phyloP scores from a whole-genome alignment of 257 asterid genomes.

The Solanum chilense region DNA sequence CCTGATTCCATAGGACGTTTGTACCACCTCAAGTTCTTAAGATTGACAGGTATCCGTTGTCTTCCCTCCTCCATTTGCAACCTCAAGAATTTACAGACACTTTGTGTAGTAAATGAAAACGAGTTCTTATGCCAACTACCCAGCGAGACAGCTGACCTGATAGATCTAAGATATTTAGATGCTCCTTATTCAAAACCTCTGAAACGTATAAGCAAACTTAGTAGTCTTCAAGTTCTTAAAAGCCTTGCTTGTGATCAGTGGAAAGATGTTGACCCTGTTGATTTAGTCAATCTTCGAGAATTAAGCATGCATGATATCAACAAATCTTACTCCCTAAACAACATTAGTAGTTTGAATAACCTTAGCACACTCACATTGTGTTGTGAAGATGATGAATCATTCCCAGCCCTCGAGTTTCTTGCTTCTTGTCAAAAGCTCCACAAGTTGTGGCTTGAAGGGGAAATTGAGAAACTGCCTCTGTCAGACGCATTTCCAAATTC shows the following conservation, averaged over 20 bases:
- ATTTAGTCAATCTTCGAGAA: neutral
- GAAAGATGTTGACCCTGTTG: neutral
- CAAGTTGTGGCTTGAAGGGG: too few species aligned
- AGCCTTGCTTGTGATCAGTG: neutral
- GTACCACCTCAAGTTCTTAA: neutral
- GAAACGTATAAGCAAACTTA: neutral
- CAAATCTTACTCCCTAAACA: neutral
- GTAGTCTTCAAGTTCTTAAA: neutral
- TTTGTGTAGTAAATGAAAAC: rapidly evolving
- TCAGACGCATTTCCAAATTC: too few species aligned
- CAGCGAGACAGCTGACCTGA: neutral
- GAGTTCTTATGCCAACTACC: too few species aligned
- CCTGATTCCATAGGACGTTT: neutral
- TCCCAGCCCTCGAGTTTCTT: too few species aligned
- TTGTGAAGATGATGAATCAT: neutral
- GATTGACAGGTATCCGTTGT: rapidly evolving
- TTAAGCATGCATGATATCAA: neutral
- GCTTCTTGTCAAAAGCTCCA: too few species aligned
- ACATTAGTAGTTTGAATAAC: neutral
- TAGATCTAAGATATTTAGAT: neutral
- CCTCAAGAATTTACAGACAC: neutral
- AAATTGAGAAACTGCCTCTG: too few species aligned
- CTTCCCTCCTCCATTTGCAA: neutral
- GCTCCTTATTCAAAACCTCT: neutral
- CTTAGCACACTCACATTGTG: neutral